phyloP scores from a whole-genome alignment of 345 rosid species.

The Noccaea bulbosa region DNA sequence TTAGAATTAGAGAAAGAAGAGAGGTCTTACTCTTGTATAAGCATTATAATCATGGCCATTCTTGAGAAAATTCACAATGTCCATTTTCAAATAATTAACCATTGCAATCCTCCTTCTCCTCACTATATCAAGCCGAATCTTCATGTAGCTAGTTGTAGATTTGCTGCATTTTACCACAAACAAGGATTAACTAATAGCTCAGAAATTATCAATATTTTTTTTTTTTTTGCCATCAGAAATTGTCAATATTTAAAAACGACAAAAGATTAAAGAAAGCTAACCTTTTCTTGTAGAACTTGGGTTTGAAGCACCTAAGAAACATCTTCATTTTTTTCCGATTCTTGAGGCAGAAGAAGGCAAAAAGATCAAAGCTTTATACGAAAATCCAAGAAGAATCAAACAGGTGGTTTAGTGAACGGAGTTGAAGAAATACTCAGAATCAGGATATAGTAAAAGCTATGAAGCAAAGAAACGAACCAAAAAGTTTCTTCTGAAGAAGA shows the following conservation, averaged over 20 bases:
- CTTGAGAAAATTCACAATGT: slow-evolving; percentile 72
- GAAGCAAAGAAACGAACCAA: slow-evolving; percentile 43
- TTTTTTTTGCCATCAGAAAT: too few relatives aligned
- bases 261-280: slow-evolving; percentile 12
- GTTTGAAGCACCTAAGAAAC: slow-evolving; percentile 41
- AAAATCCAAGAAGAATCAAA: slow-evolving; percentile 23
- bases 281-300: slow-evolving; percentile 49
- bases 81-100: slow-evolving; percentile 61
- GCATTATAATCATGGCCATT: slow-evolving; percentile 63
- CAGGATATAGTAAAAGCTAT: slow-evolving; percentile 38
- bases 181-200: not conserved
- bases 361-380: slow-evolving; percentile 11
- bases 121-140: slow-evolving; percentile 58
- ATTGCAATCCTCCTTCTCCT: slow-evolving; percentile 67
- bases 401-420: slow-evolving; percentile 33
- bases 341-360: not conserved
- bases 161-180: slow-evolving; percentile 53
- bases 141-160: slow-evolving; percentile 55
- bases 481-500: slow-evolving; percentile 24
- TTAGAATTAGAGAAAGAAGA: not conserved
- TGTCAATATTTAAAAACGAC: not conserved
- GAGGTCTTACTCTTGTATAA: slow-evolving; percentile 64
- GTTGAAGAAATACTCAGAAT: slow-evolving; percentile 37
- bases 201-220: not conserved
- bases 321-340: slow-evolving; percentile 29